Base-by-base conservation (phyloP, 2,329 filamentous ascomycete genomes). In the Talaromyces atroroseus region DNA sequence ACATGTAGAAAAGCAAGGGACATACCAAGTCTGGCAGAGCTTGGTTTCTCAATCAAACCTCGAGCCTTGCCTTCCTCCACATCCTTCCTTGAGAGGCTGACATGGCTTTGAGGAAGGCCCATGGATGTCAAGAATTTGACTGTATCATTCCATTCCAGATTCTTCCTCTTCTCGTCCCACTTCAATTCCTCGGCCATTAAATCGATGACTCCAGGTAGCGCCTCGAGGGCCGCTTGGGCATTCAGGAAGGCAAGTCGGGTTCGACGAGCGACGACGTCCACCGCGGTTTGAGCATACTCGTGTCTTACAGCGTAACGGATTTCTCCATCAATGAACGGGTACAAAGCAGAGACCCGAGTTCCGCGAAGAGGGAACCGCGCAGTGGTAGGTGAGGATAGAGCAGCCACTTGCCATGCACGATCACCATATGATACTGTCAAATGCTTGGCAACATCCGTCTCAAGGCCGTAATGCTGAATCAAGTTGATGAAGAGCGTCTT, bases 401-500 rank as follows among this genome's bases (percentile, higher is more conserved):
- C 83, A 8, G 89, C 91, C 21, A 96, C 90, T 16, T 88, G 87
- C 92, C 92, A 96, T 20, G 92, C 90, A 57, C 92, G 85, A 74
- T 96, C 92, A 63, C 92, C 92, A 69, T 96, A 97, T 56, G 89
- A 89, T 67, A 88, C 83, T 14, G 87, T 88, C 34, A 96, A 80
- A 73, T 96, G 91, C 75, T 90, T 89, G 46, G 92, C 92, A 20
- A 96, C 89, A 65, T 95, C 90, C 18, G 90, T 95, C 74, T 96
- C 92, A 56, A 96, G 76, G 61, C 90, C 90, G 68, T 90, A 96
- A 75, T 95, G 89, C 73, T 96, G 91, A 68, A 96, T 94, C 36
- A 96, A 78, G 73, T 92, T 92, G 79, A 96, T 96, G 77, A 96
- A 96, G 23, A 96, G 84, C 1, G 91, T 90, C 74, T 91, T 91